These are phyloP conservation scores for Cutaneotrichosporon mucoides DNA, from an alignment of 1,284 basidiomycete species.

Conservation along the genomic window DNA sequence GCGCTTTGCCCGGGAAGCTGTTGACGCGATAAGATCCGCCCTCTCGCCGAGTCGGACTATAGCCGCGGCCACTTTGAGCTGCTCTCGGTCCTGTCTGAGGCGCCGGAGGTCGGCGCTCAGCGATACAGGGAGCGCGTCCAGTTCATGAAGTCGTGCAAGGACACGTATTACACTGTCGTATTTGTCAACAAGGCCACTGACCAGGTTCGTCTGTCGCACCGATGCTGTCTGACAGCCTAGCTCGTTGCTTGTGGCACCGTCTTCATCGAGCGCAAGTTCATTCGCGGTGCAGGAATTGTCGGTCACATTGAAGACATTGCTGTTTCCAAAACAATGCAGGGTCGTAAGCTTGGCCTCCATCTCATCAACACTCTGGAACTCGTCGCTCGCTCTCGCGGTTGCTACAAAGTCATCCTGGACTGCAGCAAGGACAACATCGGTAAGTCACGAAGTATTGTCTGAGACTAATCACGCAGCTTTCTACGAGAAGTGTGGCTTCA, in stretches of 20 bases:
- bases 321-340: conserved; percentile 81
- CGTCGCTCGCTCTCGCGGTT: conserved; percentile 69
- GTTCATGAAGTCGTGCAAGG: conserved; percentile 46
- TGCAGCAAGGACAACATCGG: conserved; percentile 87
- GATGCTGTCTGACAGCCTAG: conserved; percentile 9
- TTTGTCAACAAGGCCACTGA: conserved; percentile 72
- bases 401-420: conserved; percentile 96
- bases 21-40: conserved; percentile 61
- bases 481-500: conserved; percentile 92
- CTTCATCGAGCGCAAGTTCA: conserved; percentile 90
- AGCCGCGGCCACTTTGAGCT: conserved; percentile 75
- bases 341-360: conserved; percentile 74
- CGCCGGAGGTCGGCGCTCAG: conserved; percentile 65
- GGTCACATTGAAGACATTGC: conserved; percentile 99
- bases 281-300: conserved; percentile 70
- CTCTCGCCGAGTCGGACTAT: conserved; percentile 85
- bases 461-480: conserved; percentile 60
- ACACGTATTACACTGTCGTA: conserved; percentile 80
- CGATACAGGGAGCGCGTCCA: conserved; percentile 68
- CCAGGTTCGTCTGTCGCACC: conserved; percentile 34
- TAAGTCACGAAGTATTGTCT: conserved; percentile 51
- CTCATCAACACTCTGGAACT: conserved; percentile 79
- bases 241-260: conserved; percentile 82
- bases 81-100: conserved; percentile 73
- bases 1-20: not conserved